A percentile compares a stretch with the other conserved stretches of the same genome.
Conservation (phyloP, 441 rosid species). For the Mallotus repandus region DNA sequence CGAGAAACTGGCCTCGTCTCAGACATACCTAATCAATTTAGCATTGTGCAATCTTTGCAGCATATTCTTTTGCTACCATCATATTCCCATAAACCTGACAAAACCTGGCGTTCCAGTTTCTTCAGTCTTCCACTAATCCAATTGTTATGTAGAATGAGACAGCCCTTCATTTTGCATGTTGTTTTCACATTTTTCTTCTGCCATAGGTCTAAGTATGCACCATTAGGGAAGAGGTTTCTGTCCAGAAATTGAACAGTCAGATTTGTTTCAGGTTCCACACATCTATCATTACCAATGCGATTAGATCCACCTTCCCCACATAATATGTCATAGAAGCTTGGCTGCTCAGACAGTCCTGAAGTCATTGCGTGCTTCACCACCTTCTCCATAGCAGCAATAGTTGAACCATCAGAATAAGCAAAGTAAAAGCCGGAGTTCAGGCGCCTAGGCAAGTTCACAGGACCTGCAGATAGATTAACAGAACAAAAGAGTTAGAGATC, state of each 20-base stretch:
- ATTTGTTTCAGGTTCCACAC: constrained; percentile 74
- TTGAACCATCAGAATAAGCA: constrained; percentile 56
- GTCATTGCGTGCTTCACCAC: constrained; percentile 83
- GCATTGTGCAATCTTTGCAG: constrained; percentile 33
- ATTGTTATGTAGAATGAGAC: constrained; percentile 74
- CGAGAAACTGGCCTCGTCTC: neutral
- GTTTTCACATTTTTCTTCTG: constrained; percentile 51
- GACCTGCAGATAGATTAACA: constrained; percentile 42
- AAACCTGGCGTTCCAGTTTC: constrained; percentile 80
- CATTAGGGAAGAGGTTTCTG: constrained; percentile 84
- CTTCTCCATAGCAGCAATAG: constrained; percentile 77
- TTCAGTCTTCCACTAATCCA: constrained; percentile 86
- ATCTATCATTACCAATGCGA: constrained; percentile 54
- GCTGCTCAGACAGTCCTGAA: constrained; percentile 85
- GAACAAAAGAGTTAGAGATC: neutral
- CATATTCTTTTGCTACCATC: constrained; percentile 74
- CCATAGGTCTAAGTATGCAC: constrained; percentile 79
- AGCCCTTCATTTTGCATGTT: constrained; percentile 60
- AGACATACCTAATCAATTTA: constrained; percentile 4
- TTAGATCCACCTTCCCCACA: constrained; percentile 86
- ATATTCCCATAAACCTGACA: constrained; percentile 81
- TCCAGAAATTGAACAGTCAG: constrained; percentile 72
- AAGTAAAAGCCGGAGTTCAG: constrained; percentile 94
- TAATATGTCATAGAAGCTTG: constrained; percentile 86
- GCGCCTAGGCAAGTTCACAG: constrained; percentile 88